Conservation (phyloP, 495 filamentous ascomycete species). For the Tuber indicum region DNA sequence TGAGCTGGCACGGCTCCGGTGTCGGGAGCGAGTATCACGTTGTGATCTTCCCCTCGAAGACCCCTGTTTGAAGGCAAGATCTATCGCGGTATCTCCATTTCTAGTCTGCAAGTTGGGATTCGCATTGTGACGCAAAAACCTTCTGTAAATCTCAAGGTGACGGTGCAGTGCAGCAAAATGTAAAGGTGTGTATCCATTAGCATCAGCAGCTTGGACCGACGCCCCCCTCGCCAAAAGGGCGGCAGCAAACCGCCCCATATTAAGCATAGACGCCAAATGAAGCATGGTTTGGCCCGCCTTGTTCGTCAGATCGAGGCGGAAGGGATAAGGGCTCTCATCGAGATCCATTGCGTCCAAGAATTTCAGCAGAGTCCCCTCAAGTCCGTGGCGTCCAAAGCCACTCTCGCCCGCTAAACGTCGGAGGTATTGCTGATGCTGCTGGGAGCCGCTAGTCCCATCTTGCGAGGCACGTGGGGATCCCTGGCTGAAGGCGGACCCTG, state of each 20-base stretch:
- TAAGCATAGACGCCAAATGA: slow-evolving; percentile 70
- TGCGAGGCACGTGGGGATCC: slow-evolving; percentile 17
- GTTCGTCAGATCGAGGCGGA: slow-evolving; percentile 58
- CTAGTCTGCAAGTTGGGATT: slow-evolving; percentile 64
- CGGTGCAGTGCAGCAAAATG: slow-evolving; percentile 75
- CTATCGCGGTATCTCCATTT: slow-evolving; percentile 63
- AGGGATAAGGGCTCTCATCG: slow-evolving; percentile 61
- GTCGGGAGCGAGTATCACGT: slow-evolving; percentile 47
- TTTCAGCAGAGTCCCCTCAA: slow-evolving; percentile 67
- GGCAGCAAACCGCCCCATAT: slow-evolving; percentile 69
- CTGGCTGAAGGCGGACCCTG: slow-evolving; percentile 36
- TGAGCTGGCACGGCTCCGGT: slow-evolving; percentile 54
- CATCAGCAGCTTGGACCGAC: slow-evolving; percentile 66
- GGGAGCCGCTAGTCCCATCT: slow-evolving; percentile 16
- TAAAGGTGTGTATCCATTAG: slow-evolving; percentile 74
- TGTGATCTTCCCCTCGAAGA: slow-evolving; percentile 43
- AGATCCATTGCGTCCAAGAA: slow-evolving; percentile 72
- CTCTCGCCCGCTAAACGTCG: slow-evolving; percentile 40
- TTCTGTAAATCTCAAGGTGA: slow-evolving; percentile 66
- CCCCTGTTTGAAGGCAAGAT: slow-evolving; percentile 52
- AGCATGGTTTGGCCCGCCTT: slow-evolving; percentile 71
- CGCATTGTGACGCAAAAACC: slow-evolving; percentile 65
- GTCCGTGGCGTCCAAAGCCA: slow-evolving; percentile 43
- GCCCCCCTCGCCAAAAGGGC: slow-evolving; percentile 75
- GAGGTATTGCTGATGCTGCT: slow-evolving; percentile 39